Percentiles rank a stretch among this genome's conserved stretches.
Conservation (phyloP, 1,139 yeast genomes). For the Suhomyces yuchorum region DNA sequence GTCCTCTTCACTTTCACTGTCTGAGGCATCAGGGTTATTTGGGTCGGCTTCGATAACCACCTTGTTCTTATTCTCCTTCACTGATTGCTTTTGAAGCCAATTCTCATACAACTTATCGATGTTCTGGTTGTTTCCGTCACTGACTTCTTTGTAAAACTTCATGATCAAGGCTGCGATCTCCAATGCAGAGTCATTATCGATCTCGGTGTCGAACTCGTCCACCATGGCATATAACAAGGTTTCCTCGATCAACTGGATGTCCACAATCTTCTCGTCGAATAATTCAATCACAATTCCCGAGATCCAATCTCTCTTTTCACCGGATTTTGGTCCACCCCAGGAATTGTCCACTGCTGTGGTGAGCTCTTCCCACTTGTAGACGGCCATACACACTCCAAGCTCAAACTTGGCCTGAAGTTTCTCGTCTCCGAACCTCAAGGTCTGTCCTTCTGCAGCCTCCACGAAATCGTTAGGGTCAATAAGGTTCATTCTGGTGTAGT, state of each 20-base stretch:
- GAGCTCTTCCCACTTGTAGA: constrained; percentile 87
- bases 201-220: constrained; percentile 87
- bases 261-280: constrained; percentile 68
- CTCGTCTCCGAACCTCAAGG: constrained; percentile 57
- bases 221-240: constrained; percentile 85
- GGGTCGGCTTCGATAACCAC: constrained; percentile 58
- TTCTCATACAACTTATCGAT: constrained; percentile 62
- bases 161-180: constrained; percentile 70
- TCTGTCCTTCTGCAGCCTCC: constrained; percentile 41
- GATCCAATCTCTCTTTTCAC: constrained; percentile 63
- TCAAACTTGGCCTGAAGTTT: constrained; percentile 83
- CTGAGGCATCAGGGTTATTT: constrained; percentile 56
- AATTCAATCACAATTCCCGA: constrained; percentile 41
- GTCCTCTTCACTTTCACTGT: constrained; percentile 47
- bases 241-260: constrained; percentile 79
- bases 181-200: constrained; percentile 88
- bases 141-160: constrained; percentile 66
- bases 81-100: constrained; percentile 56
- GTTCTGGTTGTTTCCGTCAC: constrained; percentile 48
- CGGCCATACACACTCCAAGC: constrained; percentile 89
- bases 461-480: constrained; percentile 52
- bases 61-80: constrained; percentile 22
- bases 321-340: constrained; percentile 96
- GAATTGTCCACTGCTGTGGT: constrained; percentile 89
- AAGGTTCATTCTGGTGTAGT: constrained; percentile 22